Evolutionary conservation across 2,329 filamentous ascomycete genomes (phyloP), one percentile per base, ranked within the genome.

Genomic region (Aureobasidium zeae): DNA sequence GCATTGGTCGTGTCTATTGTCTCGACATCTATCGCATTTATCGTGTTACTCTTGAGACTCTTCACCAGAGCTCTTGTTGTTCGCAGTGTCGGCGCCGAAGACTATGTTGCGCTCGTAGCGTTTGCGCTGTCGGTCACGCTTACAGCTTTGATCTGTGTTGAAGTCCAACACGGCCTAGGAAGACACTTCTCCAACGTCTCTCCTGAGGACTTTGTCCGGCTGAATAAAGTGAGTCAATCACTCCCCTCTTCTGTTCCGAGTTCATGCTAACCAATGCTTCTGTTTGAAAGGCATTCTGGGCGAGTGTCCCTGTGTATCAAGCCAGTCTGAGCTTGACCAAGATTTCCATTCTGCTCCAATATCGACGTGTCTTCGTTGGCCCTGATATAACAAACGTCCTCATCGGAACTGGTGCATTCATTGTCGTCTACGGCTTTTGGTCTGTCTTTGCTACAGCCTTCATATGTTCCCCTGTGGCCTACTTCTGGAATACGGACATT

Each of bases 261-360:
- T 7, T 32, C 11, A 2, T 19, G n/a, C 30, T 34, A 24, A 34
- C 39, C 20, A 7, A 11, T 30, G 5, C 24, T 13, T 25, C 22
- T 11, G 7, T 25, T n/a, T n/a, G n/a, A n/a, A 20, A 42, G 44
- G 36, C 44, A 16, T 46, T 54, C 5, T 55, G 50, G 43, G 33
- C 45, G 2, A 53, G 50, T 19, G 70, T 52, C 62, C 67, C 32
- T 60, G 60, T 63, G 16, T 65, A 65, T 52, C 63, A 65, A 44
- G 48, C 61, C 15, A 59, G 57, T 5, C 49, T 64, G 24, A 56
- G 53, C 13, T 60, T 58, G 45, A 64, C 63, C 20, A 70, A 70
- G 53, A 56, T 63, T 7, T 68, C 66, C 0, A 69, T 71, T 26
- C 53, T 71, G 3, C 56, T 71, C 42, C 68, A 70, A 48, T 72